Base-by-base conservation (phyloP, 2,329 filamentous ascomycete genomes). In the Ceratocystis cacaofunesta region DNA sequence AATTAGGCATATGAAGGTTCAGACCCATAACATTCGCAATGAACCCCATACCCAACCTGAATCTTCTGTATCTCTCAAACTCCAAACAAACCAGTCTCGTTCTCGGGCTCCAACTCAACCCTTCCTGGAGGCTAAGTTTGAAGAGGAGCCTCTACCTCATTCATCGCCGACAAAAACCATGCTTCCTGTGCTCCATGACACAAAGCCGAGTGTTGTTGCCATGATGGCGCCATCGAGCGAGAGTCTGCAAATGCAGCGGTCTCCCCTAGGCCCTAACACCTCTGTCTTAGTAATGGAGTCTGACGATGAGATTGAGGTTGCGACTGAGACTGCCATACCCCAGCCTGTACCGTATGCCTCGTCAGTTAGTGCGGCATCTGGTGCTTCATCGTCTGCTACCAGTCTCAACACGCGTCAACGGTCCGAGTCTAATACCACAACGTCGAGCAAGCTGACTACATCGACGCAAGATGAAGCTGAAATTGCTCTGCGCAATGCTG, bases 401-500 rank as follows among this genome's bases (percentile, higher is more conserved):
- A 70, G 70, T 10, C 70, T 69, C 19, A 58, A 36, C 55, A 58
- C 55, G 10, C 65, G 62, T 46, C 58, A 66, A 43, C 67, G 67
- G 7, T 71, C 71, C 0, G 73, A 73, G 7, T 73, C 73, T 3
- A 69, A 72, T 3, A 73, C 74, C 0, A 74, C 75, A 5, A 69
- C 73, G 5, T 71, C 74, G 8, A 70, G 76, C 67, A 61, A 72
- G 41, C 74, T 73, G 25, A 72, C 71, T 66, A 69, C 71, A 2
- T 74, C 75, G 10, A 62, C 61, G 19, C 67, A 72, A 10, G 77
- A 79, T 43, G 76, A 78, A 36, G 63, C 73, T 0, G 76, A 79
- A 69, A 72, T 72, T 25, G 77, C 75, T 5, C 73, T 82, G 15
- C 79, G 80, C 68, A 78, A 78, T 55, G 82, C 84, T 1, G 84